Conservation (phyloP, 2,329 filamentous ascomycete species). For the Lasiodiplodia sp. region DNA sequence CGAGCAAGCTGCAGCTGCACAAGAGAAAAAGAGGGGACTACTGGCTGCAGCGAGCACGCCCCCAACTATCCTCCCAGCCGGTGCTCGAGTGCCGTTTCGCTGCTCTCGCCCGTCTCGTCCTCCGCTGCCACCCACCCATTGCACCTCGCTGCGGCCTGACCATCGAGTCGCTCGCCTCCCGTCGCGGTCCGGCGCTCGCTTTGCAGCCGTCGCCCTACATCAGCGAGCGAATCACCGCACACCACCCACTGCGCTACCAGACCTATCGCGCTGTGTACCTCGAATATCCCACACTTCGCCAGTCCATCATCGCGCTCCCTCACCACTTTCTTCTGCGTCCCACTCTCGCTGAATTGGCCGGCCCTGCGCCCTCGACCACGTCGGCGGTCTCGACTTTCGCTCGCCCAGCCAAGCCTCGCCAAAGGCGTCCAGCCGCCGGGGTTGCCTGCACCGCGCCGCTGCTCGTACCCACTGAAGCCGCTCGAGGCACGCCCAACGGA, state of each 20-base stretch:
- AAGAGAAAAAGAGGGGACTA: slow-evolving; percentile 3
- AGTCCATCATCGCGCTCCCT: not conserved
- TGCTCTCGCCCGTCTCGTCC: slow-evolving; percentile 21
- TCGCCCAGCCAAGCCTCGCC: not conserved
- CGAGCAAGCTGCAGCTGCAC: slow-evolving; percentile 14
- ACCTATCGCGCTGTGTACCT: not conserved
- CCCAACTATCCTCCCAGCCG: slow-evolving; percentile 11
- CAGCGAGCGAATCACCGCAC: slow-evolving; percentile 19
- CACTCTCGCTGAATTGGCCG: slow-evolving; percentile 10
- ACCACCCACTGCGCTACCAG: not conserved
- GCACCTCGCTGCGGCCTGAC: not conserved
- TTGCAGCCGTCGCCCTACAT: slow-evolving; percentile 12
- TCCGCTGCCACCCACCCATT: slow-evolving; percentile 1
- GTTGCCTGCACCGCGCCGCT: slow-evolving; percentile 20
- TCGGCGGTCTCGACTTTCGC: not conserved
- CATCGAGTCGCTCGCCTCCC: slow-evolving; percentile 15
- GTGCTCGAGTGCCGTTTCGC: slow-evolving; percentile 13
- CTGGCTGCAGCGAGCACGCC: slow-evolving; percentile 2
- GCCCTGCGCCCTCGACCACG: not conserved
- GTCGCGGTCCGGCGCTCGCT: slow-evolving; percentile 14
- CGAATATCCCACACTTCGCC: slow-evolving; percentile 3
- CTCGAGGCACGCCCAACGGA: slow-evolving; percentile 6
- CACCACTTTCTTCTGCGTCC: not conserved
- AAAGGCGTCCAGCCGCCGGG: slow-evolving; percentile 21
- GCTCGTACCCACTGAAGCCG: slow-evolving; percentile 16